These are phyloP conservation scores for Aschersonia sp. DNA, from an alignment of 2,329 filamentous ascomycete species.

Conservation along the genomic window DNA sequence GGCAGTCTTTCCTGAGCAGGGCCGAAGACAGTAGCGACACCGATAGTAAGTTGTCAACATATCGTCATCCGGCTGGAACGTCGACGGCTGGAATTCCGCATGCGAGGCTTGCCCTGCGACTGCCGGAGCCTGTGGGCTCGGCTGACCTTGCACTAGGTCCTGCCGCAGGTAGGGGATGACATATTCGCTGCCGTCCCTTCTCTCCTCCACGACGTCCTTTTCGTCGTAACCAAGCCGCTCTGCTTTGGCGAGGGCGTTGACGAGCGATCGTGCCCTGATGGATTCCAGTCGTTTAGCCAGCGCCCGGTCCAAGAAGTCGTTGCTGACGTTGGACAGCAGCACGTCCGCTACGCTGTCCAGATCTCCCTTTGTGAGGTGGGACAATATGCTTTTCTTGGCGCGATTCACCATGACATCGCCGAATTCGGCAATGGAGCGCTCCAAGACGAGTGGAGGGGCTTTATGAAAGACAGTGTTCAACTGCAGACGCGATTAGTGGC, in stretches of 20 bases:
- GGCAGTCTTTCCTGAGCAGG: slow-evolving; percentile 17
- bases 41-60: neutral
- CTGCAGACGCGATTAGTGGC: slow-evolving; percentile 18
- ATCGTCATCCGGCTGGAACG: too few species aligned
- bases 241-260: slow-evolving; percentile 41
- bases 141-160: slow-evolving; percentile 4
- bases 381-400: slow-evolving; percentile 24
- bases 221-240: slow-evolving; percentile 42
- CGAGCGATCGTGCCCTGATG: slow-evolving; percentile 37
- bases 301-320: slow-evolving; percentile 35
- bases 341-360: slow-evolving; percentile 29
- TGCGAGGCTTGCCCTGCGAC: neutral
- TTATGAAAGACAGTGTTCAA: slow-evolving; percentile 34
- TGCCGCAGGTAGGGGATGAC: slow-evolving; percentile 19
- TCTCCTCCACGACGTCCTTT: slow-evolving; percentile 32
- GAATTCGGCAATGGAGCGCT: slow-evolving; percentile 27
- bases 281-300: slow-evolving; percentile 36
- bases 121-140: neutral
- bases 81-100: too few species aligned
- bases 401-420: slow-evolving; percentile 21
- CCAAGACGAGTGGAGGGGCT: slow-evolving; percentile 21
- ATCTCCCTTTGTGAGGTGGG: slow-evolving; percentile 22
- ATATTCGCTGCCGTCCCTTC: slow-evolving; percentile 13
- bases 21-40: slow-evolving; percentile 17
- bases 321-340: slow-evolving; percentile 31